A percentile compares a stretch with the other conserved stretches of the same genome.
phyloP scores from a whole-genome alignment of 2,329 filamentous ascomycete genomes.

The Thielaviopsis punctulata region DNA sequence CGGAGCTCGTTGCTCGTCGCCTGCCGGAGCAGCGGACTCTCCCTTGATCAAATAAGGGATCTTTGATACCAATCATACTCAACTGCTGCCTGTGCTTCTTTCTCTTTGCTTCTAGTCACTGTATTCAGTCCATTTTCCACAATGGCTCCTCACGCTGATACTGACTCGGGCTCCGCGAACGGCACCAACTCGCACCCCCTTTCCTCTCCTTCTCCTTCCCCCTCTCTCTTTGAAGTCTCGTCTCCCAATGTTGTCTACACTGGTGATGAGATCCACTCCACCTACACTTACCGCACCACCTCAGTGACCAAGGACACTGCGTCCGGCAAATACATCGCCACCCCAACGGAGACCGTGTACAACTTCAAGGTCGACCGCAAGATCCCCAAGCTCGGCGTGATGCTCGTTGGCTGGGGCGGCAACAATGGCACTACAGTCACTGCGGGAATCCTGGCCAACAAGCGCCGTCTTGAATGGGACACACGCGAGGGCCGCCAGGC shows the following conservation, averaged over 20 bases:
- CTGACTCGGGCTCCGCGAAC: slow-evolving; percentile 37
- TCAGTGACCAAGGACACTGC: slow-evolving; percentile 48
- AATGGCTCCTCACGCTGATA: slow-evolving; percentile 88
- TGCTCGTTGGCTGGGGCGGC: slow-evolving; percentile 94
- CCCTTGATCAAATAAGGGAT: slow-evolving; percentile 36
- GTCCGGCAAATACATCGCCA: slow-evolving; percentile 64
- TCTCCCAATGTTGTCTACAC: slow-evolving; percentile 90
- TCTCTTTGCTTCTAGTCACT: slow-evolving; percentile 7
- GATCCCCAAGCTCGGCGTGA: slow-evolving; percentile 84
- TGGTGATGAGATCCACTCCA: slow-evolving; percentile 72
- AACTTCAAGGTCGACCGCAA: slow-evolving; percentile 96
- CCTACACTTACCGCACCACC: slow-evolving; percentile 94
- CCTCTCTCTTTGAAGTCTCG: slow-evolving; percentile 62
- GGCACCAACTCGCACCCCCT: slow-evolving; percentile 17
- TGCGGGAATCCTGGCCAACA: slow-evolving; percentile 92
- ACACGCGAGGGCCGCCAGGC: slow-evolving; percentile 73
- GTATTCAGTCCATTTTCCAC: slow-evolving; percentile 14
- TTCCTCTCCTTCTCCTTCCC: slow-evolving; percentile 23
- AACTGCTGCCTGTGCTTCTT: neutral
- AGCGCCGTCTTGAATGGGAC: slow-evolving; percentile 71
- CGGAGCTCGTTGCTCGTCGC: slow-evolving; percentile 81
- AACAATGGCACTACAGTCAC: slow-evolving; percentile 98
- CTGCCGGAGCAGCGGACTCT: slow-evolving; percentile 64
- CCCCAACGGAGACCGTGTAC: slow-evolving; percentile 76
- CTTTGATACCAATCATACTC: slow-evolving; percentile 13